Evolutionary conservation across 192 early-diverging fungal species (phyloP).

Genomic region (Umbelopsis sp.): DNA sequence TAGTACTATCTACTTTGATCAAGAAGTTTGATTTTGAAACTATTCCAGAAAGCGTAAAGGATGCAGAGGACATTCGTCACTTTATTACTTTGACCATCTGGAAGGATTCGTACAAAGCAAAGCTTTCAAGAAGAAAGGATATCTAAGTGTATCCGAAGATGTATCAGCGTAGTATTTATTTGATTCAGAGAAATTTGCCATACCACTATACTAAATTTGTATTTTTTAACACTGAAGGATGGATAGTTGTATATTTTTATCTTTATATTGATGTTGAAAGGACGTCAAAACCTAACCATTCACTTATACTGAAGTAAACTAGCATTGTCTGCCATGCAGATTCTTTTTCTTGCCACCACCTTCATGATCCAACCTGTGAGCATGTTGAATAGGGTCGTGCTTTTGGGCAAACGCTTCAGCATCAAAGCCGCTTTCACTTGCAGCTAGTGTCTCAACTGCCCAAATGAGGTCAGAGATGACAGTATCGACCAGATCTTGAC

Average conservation of each 20-base stretch:
- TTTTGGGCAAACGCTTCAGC: constrained; percentile 13
- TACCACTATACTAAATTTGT: too few species aligned
- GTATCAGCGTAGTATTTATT: too few species aligned
- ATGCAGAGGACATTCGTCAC: constrained; percentile 5
- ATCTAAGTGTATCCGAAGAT: too few species aligned
- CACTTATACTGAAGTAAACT: not conserved
- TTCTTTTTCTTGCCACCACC: not conserved
- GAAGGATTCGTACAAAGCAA: constrained; percentile 10
- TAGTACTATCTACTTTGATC: constrained; percentile 43
- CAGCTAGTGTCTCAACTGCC: constrained; percentile 1
- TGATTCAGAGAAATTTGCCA: too few species aligned
- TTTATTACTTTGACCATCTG: constrained; percentile 16
- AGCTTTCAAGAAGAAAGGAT: constrained; percentile 5
- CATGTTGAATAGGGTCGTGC: constrained; percentile 18
- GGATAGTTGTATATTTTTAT: too few species aligned
- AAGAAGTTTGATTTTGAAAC: constrained; percentile 43
- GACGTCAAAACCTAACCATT: too few species aligned
- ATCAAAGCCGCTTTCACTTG: constrained; percentile 25
- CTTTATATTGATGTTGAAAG: too few species aligned
- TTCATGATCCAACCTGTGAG: constrained; percentile 19
- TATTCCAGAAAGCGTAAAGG: constrained; percentile 25
- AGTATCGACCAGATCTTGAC: constrained; percentile 51
- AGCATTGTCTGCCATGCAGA: not conserved
- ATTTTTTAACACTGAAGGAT: too few species aligned
- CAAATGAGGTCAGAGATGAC: constrained; percentile 51